Conservation (phyloP, 441 rosid species). For the Corymbia calophylla region DNA sequence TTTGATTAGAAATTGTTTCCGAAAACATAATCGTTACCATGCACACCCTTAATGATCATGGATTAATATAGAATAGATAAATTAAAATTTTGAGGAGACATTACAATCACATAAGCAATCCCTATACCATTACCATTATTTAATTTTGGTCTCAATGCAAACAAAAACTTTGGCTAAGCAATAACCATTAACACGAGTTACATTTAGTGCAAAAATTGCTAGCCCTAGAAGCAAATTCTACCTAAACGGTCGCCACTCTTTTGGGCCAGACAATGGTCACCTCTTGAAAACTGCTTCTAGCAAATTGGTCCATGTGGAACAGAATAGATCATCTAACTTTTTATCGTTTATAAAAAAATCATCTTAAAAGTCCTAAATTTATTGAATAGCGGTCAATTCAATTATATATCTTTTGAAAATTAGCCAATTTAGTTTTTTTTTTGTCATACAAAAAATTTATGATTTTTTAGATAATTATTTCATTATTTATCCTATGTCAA, state of each 20-base stretch:
- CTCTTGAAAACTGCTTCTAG: neutral
- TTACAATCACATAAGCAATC: neutral
- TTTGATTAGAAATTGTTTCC: too few species aligned
- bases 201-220: neutral
- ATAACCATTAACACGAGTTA: neutral
- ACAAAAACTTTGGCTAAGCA: neutral
- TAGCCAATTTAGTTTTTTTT: neutral
- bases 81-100: neutral
- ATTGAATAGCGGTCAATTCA: accelerated
- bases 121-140: neutral
- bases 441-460: accelerated
- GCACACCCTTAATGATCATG: neutral
- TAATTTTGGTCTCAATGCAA: neutral
- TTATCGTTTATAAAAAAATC: neutral
- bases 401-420: accelerated
- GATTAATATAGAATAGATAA: neutral
- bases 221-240: neutral
- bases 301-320: neutral
- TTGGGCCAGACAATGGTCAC: neutral
- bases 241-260: neutral
- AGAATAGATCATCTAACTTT: neutral
- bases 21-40: too few species aligned
- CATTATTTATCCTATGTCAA: neutral
- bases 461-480: neutral
- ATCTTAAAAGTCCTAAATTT: neutral